These are phyloP conservation scores for Waltergamsia citrina DNA, from an alignment of 2,329 filamentous ascomycete genomes.

Conservation along the genomic window DNA sequence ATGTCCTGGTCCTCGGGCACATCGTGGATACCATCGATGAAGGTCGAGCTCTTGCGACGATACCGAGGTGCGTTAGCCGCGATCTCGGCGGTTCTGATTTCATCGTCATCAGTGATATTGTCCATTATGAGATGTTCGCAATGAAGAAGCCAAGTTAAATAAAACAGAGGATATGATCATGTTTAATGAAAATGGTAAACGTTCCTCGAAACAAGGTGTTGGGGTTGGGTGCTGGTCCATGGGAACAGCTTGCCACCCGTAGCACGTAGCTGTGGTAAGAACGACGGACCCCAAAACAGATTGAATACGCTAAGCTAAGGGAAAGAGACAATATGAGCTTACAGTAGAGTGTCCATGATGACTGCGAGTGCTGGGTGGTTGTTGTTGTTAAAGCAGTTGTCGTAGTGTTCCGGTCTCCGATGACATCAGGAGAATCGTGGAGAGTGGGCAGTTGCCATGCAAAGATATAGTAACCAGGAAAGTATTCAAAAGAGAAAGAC, in stretches of 20 bases:
- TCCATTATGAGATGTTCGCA: not conserved
- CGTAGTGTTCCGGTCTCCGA: no score
- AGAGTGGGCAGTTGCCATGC: no score
- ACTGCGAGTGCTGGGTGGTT: not conserved
- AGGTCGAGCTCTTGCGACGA: conserved; percentile 86
- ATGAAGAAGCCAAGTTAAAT: not conserved
- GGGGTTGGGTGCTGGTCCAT: not conserved
- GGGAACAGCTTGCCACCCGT: no score
- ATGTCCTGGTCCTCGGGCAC: conserved; percentile 70
- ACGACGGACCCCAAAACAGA: no score
- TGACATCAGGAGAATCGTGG: no score
- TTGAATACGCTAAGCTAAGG: not conserved
- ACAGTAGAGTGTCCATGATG: conserved; percentile 53
- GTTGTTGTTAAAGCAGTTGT: not conserved
- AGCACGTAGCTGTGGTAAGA: no score
- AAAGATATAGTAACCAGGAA: no score
- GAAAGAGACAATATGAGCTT: conserved; percentile 23
- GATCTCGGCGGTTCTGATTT: conserved; percentile 72
- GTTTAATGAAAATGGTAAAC: not conserved
- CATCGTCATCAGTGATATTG: conserved; percentile 15
- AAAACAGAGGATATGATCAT: not conserved
- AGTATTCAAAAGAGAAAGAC: no score
- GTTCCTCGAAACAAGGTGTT: no score
- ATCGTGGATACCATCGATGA: conserved; percentile 96
- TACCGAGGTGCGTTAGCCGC: conserved; percentile 86